Evolutionary conservation across 768 basidiomycete genomes (phyloP).

Genomic region (Pulveroboletus sp.): DNA sequence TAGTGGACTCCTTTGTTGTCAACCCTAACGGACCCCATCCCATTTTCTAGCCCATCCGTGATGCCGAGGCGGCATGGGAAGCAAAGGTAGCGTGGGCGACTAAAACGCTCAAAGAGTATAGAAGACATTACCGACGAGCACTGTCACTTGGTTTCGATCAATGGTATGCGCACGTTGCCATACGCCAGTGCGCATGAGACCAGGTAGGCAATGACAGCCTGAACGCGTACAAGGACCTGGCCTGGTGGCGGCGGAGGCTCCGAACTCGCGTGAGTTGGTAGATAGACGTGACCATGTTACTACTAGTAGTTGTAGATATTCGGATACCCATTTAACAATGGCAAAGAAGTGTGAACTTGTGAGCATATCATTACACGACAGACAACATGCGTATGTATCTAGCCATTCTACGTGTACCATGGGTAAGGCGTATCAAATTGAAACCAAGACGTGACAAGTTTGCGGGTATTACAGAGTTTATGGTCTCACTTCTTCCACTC

Average conservation of each 20-base stretch:
- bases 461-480: constrained; percentile 19
- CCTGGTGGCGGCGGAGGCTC: too few relatives aligned
- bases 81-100: constrained; percentile 34
- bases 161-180: too few relatives aligned
- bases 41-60: constrained; percentile 38
- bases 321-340: too few relatives aligned
- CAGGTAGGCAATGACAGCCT: too few relatives aligned
- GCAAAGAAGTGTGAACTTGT: neutral
- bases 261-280: too few relatives aligned
- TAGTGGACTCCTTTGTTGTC: constrained; percentile 33
- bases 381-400: neutral
- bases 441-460: too few relatives aligned
- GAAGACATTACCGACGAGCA: constrained; percentile 29
- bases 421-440: too few relatives aligned
- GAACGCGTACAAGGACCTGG: too few relatives aligned
- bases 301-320: too few relatives aligned
- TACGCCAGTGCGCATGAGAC: too few relatives aligned
- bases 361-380: neutral
- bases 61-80: constrained; percentile 37
- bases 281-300: too few relatives aligned
- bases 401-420: neutral
- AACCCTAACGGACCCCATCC: constrained; percentile 39
- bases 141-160: constrained; percentile 43
- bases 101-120: constrained; percentile 38
- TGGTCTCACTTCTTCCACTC: constrained; percentile 2